These are phyloP conservation scores for Thalia dealbata DNA, from an alignment of 176 grass and related monocot genomes.

Conservation along the genomic window DNA sequence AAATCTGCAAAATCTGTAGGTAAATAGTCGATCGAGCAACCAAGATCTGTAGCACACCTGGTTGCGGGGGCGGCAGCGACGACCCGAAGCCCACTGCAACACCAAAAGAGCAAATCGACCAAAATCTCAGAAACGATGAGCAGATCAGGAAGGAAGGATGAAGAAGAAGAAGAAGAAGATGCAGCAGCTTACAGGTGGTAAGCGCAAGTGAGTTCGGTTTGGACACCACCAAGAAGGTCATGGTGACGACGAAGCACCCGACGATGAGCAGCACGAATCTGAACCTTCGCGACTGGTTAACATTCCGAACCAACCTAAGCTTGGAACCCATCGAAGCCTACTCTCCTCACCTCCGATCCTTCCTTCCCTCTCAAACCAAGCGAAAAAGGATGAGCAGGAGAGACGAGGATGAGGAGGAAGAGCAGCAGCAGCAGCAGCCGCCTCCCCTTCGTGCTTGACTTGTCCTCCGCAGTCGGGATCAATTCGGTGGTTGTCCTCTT, in stretches of 20 bases:
- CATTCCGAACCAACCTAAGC: conserved; percentile 6
- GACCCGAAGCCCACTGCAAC: background rate
- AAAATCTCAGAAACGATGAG: background rate
- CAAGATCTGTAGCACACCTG: background rate
- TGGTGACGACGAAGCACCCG: conserved; percentile 66
- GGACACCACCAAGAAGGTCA: conserved; percentile 70
- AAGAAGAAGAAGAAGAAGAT: background rate
- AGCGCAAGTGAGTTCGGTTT: conserved; percentile 39
- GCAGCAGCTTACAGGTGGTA: conserved; percentile 23
- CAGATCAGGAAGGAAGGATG: background rate
- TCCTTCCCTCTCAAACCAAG: too few relatives aligned
- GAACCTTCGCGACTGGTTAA: conserved; percentile 55
- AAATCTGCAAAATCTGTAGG: background rate
- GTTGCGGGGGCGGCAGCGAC: background rate
- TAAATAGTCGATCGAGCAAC: background rate
- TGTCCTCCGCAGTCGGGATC: background rate
- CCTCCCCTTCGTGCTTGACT: too few relatives aligned
- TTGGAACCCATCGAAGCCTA: conserved; percentile 32
- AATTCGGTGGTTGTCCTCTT: background rate
- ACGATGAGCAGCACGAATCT: conserved; percentile 49
- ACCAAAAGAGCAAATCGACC: background rate
- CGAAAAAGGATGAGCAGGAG: too few relatives aligned
- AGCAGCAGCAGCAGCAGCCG: too few relatives aligned
- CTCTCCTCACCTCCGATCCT: background rate
- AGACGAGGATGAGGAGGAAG: too few relatives aligned